Evolutionary conservation across 257 asterid genomes (phyloP), one percentile per base, ranked within the genome.

Genomic region (Solanum corneliomulleri): DNA sequence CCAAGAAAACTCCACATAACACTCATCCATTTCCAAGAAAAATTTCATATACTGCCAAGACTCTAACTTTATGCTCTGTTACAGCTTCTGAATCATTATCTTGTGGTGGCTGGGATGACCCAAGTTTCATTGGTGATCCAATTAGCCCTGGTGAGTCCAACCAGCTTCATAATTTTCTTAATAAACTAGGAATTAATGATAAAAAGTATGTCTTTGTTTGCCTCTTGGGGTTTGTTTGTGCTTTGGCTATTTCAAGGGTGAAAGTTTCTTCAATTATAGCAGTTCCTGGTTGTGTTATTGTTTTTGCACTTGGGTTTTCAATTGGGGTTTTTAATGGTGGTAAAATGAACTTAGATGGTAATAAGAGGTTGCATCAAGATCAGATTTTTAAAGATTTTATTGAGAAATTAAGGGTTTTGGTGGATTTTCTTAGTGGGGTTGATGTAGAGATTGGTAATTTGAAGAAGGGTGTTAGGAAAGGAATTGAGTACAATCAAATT

Each of bases 201-300:
- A 94, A 90, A 89, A 96, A 94, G 91, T 93, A 85, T 88, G 90
- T 92, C 29, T 92, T 93, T 88, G 98, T 96, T 75, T 96, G 92
- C 87, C 89, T 94, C 49, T 92, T 95, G 88, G 99, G 99, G 8
- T 94, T 96, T 89, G 91, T 95, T 81, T 94, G 98, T 87, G 98
- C 99, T 37, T 88, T 95, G 91, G 97, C 95, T 13, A 88, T 96
- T 86, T 94, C 95, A 88, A 94, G 98, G 88, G 92, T 95, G 64
- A 94, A 89, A 91, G 92, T 94, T 83, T 92, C 98, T 44, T 92
- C 98, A 77, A 89, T 96, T 86, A 44, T 94, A 89, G 92, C 92
- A 69, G 89, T 94, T 91, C 98, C 99, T 71, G 98, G 97, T 92
- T 92, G 94, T 91, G 96, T 94, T 87, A 60, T 95, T 80, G 93